A percentile compares a stretch with the other conserved stretches of the same genome.
These are phyloP conservation scores for Berkeleyomyces rouxiae DNA, from an alignment of 2,329 filamentous ascomycete genomes.

Conservation along the genomic window DNA sequence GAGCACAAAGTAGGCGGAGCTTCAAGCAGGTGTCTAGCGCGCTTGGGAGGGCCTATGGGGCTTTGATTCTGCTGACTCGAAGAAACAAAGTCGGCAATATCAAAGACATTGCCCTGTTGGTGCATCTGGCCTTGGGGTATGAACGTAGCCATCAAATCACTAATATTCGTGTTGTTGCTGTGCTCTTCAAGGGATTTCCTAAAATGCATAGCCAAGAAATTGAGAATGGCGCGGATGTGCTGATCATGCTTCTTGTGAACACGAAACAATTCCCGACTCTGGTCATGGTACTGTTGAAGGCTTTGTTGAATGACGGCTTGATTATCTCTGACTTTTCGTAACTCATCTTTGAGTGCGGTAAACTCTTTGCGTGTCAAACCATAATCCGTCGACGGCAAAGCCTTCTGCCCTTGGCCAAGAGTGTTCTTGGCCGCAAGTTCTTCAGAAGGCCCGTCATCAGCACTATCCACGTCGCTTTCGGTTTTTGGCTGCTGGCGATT, in stretches of 20 bases:
- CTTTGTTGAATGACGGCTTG: slow-evolving; percentile 74
- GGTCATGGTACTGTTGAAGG: slow-evolving; percentile 30
- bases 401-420: slow-evolving; percentile 1
- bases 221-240: slow-evolving; percentile 96
- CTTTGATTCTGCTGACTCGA: slow-evolving; percentile 24
- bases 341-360: slow-evolving; percentile 57
- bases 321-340: slow-evolving; percentile 68
- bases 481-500: slow-evolving; percentile 47
- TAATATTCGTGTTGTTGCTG: slow-evolving; percentile 51
- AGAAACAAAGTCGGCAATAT: slow-evolving; percentile 42
- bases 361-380: slow-evolving; percentile 53
- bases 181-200: slow-evolving; percentile 82
- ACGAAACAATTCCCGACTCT: slow-evolving; percentile 14
- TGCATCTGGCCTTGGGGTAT: slow-evolving; percentile 41
- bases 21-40: slow-evolving; percentile 36
- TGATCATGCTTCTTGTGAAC: slow-evolving; percentile 72
- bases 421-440: slow-evolving; percentile 20
- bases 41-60: slow-evolving; percentile 30
- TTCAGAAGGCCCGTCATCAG: slow-evolving; percentile 30
- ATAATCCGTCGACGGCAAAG: slow-evolving; percentile 9
- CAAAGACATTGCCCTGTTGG: slow-evolving; percentile 38
- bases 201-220: slow-evolving; percentile 92
- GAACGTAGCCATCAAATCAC: slow-evolving; percentile 66
- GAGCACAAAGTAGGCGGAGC: slow-evolving; percentile 23
- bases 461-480: slow-evolving; percentile 57